Evolutionary conservation across 2,329 filamentous ascomycete genomes (phyloP), one percentile per base, ranked within the genome.

Genomic region (Penicillium decumbens): DNA sequence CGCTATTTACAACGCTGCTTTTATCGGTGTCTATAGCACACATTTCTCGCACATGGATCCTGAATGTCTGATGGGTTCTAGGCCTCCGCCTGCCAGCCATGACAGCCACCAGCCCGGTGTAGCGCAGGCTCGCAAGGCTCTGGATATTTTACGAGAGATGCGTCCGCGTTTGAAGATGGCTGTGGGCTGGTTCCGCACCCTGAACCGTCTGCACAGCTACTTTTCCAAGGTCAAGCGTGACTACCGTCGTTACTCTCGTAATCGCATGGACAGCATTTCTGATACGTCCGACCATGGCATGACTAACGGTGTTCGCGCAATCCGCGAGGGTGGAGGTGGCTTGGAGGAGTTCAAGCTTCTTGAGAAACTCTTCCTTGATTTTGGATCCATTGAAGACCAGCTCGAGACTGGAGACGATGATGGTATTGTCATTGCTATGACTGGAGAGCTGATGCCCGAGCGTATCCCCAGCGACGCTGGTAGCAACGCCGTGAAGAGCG

Each of bases 41-140:
- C 77, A 78, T 57, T 81, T 81, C 50, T 73, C 75, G 1, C 74
- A 76, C 58, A 80, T 81, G 78, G 79, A 82, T 50, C 71, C 74
- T 0, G 72, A 78, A 7, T 73, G 74, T 8, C 72, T 72, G 47
- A 64, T 81, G 59, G 72, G 73, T 4, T 50, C 60, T 1, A 67
- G 64, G 28, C 56, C 61, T 3, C 57, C 57, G 4, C 58, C 59
- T 2, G 49, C 60, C 4, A 51, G 54, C 24, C 59, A 61, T 30
- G 60, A 66, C 43, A 59, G 62, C 33, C 57, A 62, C 13, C 62
- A 64, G 33, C 50, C 50, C n/a, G 68, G 67, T 9, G 65, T 65
- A 27, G 51, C 55, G 13, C 68, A 72, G 45, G 60, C 65, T 13
- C 65, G 71, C 23, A 69, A 69, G 44, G 65, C 63, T 4, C 57